These are phyloP conservation scores for Hygrocybe punicea DNA, from an alignment of 768 basidiomycete genomes.

Conservation along the genomic window DNA sequence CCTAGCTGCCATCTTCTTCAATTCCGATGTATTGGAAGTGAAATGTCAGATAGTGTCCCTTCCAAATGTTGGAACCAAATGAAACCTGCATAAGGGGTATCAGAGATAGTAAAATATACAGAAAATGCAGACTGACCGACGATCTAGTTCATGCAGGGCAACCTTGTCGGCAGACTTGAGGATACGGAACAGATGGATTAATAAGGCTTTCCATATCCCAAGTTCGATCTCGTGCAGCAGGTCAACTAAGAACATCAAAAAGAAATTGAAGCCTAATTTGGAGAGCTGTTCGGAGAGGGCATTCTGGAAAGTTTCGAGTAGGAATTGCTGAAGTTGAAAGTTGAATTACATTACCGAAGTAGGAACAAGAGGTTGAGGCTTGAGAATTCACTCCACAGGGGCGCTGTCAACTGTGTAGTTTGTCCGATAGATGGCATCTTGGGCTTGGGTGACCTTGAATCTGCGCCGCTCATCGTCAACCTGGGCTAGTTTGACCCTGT, in stretches of 20 bases:
- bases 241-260: too few species aligned
- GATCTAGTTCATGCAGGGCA: conserved; percentile 13
- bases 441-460: not conserved
- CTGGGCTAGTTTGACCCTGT: not conserved
- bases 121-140: conserved; percentile 14
- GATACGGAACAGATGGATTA: conserved; percentile 27
- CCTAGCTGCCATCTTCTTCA: conserved; percentile 25
- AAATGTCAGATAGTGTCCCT: conserved; percentile 25
- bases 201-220: conserved; percentile 27
- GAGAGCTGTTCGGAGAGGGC: not conserved
- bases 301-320: too few species aligned
- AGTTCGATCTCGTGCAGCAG: too few species aligned
- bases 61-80: conserved; percentile 16
- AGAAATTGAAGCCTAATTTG: conserved; percentile 15
- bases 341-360: too few species aligned
- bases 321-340: too few species aligned
- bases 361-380: too few species aligned
- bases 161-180: conserved; percentile 9
- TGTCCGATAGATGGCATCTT: not conserved
- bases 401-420: not conserved
- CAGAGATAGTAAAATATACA: not conserved
- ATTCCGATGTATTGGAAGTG: conserved; percentile 20
- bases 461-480: conserved; percentile 6
- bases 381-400: not conserved
- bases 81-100: conserved; percentile 11